These are phyloP conservation scores for Paecilomyces fulvus DNA, from an alignment of 2,329 filamentous ascomycete genomes.

Conservation along the genomic window DNA sequence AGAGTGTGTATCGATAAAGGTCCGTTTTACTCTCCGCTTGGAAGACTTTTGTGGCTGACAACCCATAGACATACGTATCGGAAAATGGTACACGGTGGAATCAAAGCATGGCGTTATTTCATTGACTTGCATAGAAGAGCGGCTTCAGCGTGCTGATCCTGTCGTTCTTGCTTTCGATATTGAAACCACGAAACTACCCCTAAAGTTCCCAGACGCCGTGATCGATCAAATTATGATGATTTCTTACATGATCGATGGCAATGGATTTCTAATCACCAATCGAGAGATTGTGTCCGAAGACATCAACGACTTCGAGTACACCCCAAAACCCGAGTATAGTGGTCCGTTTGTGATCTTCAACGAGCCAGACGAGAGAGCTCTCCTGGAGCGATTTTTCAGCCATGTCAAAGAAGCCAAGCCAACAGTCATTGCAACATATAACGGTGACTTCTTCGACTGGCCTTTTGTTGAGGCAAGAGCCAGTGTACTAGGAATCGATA, in stretches of 20 bases:
- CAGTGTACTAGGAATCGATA: constrained; percentile 91
- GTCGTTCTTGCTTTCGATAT: constrained; percentile 99
- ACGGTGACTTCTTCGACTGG: constrained; percentile 99
- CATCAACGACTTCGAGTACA: constrained; percentile 96
- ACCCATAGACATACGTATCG: constrained; percentile 73
- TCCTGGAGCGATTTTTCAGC: constrained; percentile 86
- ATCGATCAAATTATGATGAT: constrained; percentile 99
- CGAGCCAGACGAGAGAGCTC: constrained; percentile 80
- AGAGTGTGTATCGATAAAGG: constrained; percentile 94
- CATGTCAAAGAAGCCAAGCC: constrained; percentile 92
- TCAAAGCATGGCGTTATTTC: constrained; percentile 82
- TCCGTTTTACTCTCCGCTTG: constrained; percentile 27
- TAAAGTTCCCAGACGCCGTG: constrained; percentile 92
- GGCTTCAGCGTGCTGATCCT: constrained; percentile 82
- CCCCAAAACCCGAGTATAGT: constrained; percentile 89
- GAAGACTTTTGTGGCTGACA: constrained; percentile 14
- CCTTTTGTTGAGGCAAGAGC: constrained; percentile 92
- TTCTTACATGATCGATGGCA: constrained; percentile 99
- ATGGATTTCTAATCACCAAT: constrained; percentile 96
- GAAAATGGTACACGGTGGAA: constrained; percentile 95
- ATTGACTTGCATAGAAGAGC: constrained; percentile 77
- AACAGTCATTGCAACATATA: constrained; percentile 98
- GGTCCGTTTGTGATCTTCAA: constrained; percentile 98
- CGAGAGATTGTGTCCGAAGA: constrained; percentile 96
- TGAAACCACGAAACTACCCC: constrained; percentile 87